Evolutionary conservation across 2,329 filamentous ascomycete genomes (phyloP).

Genomic region (Samsoniella hepiali): DNA sequence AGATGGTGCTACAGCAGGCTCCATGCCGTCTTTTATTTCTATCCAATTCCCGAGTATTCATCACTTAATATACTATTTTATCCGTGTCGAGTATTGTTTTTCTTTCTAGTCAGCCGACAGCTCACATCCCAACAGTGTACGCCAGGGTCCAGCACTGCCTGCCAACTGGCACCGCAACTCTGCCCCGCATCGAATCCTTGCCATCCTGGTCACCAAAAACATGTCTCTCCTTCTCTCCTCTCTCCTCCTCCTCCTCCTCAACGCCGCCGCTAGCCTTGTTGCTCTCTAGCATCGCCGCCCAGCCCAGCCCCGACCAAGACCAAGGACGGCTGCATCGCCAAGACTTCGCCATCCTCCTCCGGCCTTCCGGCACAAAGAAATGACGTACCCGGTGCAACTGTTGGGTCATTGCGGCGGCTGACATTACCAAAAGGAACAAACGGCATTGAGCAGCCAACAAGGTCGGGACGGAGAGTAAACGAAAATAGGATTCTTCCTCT

Average conservation of each 20-base stretch:
- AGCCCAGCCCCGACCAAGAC: background rate
- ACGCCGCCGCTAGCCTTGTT: conserved; percentile 2
- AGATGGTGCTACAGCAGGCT: background rate
- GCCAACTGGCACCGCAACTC: background rate
- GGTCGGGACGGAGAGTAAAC: background rate
- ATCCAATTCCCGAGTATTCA: too few relatives aligned
- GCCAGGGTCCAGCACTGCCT: too few relatives aligned
- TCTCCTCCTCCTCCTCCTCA: background rate
- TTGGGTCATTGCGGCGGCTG: background rate
- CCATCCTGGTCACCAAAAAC: background rate
- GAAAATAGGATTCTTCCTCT: background rate
- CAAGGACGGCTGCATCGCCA: background rate
- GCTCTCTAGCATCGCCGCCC: background rate
- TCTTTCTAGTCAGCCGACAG: background rate
- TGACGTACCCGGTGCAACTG: conserved; percentile 7
- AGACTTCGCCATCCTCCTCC: background rate
- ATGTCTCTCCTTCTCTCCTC: background rate
- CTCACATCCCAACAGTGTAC: background rate
- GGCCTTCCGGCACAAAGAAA: background rate
- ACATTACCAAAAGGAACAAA: background rate
- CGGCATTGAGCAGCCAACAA: background rate
- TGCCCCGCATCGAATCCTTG: background rate
- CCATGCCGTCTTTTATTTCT: too few relatives aligned
- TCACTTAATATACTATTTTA: too few relatives aligned
- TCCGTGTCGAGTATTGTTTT: too few relatives aligned